Evolutionary conservation across 805 yeast species (phyloP), one percentile per base, ranked within the genome.

Genomic region (Schwanniomyces pseudopolymorphus): DNA sequence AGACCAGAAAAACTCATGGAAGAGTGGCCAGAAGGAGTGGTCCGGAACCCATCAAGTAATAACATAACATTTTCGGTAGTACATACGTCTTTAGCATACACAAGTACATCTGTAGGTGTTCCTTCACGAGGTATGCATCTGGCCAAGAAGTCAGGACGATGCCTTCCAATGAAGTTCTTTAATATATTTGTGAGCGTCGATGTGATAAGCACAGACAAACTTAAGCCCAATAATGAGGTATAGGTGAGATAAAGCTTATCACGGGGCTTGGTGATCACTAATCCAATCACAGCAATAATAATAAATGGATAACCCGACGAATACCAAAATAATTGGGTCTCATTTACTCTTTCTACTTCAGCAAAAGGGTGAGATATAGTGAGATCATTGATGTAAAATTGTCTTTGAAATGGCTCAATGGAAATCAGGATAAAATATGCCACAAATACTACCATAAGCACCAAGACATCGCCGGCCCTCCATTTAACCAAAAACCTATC

Each of bases 71-170:
- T 63, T 2, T 62, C 64, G 1, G 83, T 72, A 0, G 91, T 85
- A 53, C 89, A 85, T 1, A 81, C 85, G 46, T 85, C 89, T 33
- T 70, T 71, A 1, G 90, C 88, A 44, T 58, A 73, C 20, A 83
- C 85, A 55, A 84, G 54, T 1, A 74, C 69, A 55, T 80, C 71
- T 16, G 24, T 52, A 5, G 90, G 84, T 0, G 91, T 76, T 42
- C 70, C 83, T 1, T 66, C 64, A 26, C 67, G 70, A 3, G 97
- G 97, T 17, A 75, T 60, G 64, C 98, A 92, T 55, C 98, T 77
- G 5, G 90, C 88, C 43, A 92, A 66, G 61, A 91, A 88, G 66
- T 92, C 99, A 0, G 99, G 99, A 49, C 99, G 75, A 50, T 85
- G 88, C 60, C 97, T 79, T 4, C 97, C 97, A 45, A 92, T 80